These are phyloP conservation scores for Rhodotorula graminis DNA, from an alignment of 768 basidiomycete genomes.

Conservation along the genomic window DNA sequence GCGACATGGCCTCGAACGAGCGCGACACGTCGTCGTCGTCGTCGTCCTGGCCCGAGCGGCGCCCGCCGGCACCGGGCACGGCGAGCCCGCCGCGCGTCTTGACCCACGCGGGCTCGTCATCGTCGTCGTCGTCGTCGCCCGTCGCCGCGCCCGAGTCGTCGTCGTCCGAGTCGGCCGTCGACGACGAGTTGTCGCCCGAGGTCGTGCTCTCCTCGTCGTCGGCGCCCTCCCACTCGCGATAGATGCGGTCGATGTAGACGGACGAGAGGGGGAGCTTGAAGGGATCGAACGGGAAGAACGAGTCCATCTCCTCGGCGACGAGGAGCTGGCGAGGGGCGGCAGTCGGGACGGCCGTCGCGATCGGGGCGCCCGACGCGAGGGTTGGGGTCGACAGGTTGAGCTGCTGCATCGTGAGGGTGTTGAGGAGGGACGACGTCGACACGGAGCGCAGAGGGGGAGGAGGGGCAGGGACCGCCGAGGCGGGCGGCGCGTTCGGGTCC, in stretches of 20 bases:
- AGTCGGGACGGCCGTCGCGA: not conserved
- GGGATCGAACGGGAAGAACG: slow-evolving; percentile 98
- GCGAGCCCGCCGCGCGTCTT: slow-evolving; percentile 20
- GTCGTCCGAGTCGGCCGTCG: slow-evolving; percentile 9
- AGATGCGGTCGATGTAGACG: slow-evolving; percentile 71
- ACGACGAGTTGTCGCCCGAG: slow-evolving; percentile 38
- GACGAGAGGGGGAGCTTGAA: slow-evolving; percentile 79
- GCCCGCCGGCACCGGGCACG: slow-evolving; percentile 11
- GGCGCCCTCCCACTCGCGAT: slow-evolving; percentile 84
- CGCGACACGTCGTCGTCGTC: slow-evolving; percentile 38
- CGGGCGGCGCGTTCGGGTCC: slow-evolving; percentile 9
- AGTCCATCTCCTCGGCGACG: slow-evolving; percentile 56
- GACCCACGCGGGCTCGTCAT: slow-evolving; percentile 10
- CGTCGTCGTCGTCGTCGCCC: slow-evolving; percentile 11
- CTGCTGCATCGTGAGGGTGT: slow-evolving; percentile 20
- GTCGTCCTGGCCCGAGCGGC: slow-evolving; percentile 14
- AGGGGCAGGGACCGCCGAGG: not conserved
- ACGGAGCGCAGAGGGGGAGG: slow-evolving; percentile 33
- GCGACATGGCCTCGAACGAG: slow-evolving; percentile 40
- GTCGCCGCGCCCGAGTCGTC: slow-evolving; percentile 4
- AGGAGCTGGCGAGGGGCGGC: slow-evolving; percentile 31
- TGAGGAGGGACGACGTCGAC: slow-evolving; percentile 30
- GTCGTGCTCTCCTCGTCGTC: slow-evolving; percentile 60
- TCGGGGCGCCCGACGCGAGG: slow-evolving; percentile 2
- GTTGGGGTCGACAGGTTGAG: slow-evolving; percentile 17